Percentiles rank a stretch among this genome's conserved stretches.
These are phyloP conservation scores for Penicillium atrosanguineum DNA, from an alignment of 495 filamentous ascomycete genomes.

Conservation along the genomic window DNA sequence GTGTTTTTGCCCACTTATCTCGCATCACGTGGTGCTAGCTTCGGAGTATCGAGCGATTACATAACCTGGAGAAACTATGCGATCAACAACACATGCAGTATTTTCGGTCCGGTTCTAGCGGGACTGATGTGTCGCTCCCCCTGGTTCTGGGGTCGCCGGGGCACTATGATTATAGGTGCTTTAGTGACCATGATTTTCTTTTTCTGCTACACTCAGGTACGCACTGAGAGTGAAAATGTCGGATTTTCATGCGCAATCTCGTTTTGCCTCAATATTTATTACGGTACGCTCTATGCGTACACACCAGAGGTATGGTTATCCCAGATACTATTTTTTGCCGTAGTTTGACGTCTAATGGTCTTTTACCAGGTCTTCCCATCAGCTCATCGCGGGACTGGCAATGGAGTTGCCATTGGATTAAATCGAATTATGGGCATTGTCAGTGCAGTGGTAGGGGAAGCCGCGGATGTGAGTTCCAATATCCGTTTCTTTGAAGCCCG, in stretches of 20 bases:
- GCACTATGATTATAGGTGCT: constrained; percentile 66
- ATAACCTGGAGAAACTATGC: constrained; percentile 72
- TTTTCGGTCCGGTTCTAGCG: constrained; percentile 64
- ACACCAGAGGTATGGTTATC: constrained; percentile 40
- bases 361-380: constrained; percentile 46
- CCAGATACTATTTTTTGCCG: background rate
- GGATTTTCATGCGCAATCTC: constrained; percentile 65
- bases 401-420: constrained; percentile 64
- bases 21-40: constrained; percentile 41
- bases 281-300: constrained; percentile 67
- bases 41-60: constrained; percentile 46
- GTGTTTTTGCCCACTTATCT: constrained; percentile 60
- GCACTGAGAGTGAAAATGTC: constrained; percentile 56
- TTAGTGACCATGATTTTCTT: constrained; percentile 64
- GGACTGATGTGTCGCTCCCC: constrained; percentile 59
- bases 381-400: constrained; percentile 67
- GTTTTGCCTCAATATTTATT: constrained; percentile 70
- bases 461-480: constrained; percentile 41
- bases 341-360: background rate
- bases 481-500: background rate
- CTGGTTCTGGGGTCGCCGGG: constrained; percentile 55
- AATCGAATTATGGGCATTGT: constrained; percentile 74
- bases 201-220: constrained; percentile 66
- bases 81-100: constrained; percentile 60
- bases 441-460: constrained; percentile 61